Evolutionary conservation across 225 moss, liverwort and hornwort species (phyloP).

Genomic region (Thuidium tamariscinum): DNA sequence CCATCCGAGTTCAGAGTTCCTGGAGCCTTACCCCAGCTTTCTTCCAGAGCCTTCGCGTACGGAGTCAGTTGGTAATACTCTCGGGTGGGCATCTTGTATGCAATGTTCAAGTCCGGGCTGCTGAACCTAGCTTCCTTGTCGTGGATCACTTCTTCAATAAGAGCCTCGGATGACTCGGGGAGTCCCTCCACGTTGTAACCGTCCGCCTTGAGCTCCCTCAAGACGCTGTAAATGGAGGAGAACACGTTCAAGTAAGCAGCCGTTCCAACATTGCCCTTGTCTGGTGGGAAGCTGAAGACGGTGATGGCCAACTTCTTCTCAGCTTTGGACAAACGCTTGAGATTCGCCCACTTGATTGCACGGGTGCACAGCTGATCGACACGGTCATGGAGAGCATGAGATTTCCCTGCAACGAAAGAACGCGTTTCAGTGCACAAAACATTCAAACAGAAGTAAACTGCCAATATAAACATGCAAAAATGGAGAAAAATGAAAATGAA

Average conservation of each 20-base stretch:
- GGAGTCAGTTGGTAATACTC: constrained; percentile 89
- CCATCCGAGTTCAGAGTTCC: constrained; percentile 90
- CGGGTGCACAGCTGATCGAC: constrained; percentile 89
- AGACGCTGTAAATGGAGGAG: constrained; percentile 89
- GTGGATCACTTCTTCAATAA: constrained; percentile 91
- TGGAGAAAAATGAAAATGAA: not conserved
- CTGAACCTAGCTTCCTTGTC: constrained; percentile 96
- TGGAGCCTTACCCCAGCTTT: constrained; percentile 97
- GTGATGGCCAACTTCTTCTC: constrained; percentile 93
- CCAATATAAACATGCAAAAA: not conserved
- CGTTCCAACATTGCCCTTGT: constrained; percentile 96
- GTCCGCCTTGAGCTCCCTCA: constrained; percentile 76
- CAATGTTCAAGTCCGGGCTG: constrained; percentile 91
- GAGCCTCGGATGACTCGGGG: constrained; percentile 68
- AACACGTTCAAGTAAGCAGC: constrained; percentile 96
- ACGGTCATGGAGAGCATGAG: constrained; percentile 94
- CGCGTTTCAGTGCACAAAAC: not conserved
- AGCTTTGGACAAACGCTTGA: constrained; percentile 84
- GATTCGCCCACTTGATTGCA: constrained; percentile 85
- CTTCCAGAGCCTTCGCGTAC: constrained; percentile 82
- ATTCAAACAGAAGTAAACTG: not conserved
- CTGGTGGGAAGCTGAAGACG: constrained; percentile 97
- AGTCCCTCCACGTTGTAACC: constrained; percentile 90
- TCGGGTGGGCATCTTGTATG: constrained; percentile 82
- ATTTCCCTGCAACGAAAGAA: constrained; percentile 49